Conservation (phyloP, 495 filamentous ascomycete genomes). For the Daldinia loculata region DNA sequence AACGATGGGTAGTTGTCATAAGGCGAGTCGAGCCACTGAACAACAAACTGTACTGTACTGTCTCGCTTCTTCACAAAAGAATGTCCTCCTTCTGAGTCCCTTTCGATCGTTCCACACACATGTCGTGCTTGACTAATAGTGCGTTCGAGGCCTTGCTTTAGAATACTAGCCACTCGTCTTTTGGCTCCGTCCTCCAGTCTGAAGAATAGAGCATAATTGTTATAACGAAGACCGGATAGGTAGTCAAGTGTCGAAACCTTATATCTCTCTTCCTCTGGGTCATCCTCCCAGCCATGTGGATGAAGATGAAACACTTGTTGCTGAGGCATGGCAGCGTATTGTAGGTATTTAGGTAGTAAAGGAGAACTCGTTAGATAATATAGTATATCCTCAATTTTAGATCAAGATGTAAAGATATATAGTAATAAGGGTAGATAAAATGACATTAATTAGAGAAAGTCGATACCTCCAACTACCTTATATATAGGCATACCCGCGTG, state of each 20-base stretch:
- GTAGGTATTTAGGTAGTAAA: not conserved
- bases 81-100: constrained; percentile 41
- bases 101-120: constrained; percentile 55
- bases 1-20: constrained; percentile 32
- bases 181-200: constrained; percentile 45
- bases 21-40: constrained; percentile 50
- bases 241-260: constrained; percentile 5
- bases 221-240: not conserved
- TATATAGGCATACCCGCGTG: no score
- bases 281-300: constrained; percentile 6
- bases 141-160: constrained; percentile 49
- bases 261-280: constrained; percentile 11
- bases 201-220: constrained; percentile 46
- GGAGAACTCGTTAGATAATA: not conserved
- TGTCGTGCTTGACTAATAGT: constrained; percentile 54
- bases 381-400: no score
- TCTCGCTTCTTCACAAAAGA: constrained; percentile 52
- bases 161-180: constrained; percentile 20
- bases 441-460: no score
- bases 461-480: no score
- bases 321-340: not conserved
- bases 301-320: constrained; percentile 1
- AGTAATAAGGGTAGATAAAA: no score
- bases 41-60: constrained; percentile 49
- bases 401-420: no score